phyloP scores from a whole-genome alignment of 306 rosid genomes.

The Urtica urens region DNA sequence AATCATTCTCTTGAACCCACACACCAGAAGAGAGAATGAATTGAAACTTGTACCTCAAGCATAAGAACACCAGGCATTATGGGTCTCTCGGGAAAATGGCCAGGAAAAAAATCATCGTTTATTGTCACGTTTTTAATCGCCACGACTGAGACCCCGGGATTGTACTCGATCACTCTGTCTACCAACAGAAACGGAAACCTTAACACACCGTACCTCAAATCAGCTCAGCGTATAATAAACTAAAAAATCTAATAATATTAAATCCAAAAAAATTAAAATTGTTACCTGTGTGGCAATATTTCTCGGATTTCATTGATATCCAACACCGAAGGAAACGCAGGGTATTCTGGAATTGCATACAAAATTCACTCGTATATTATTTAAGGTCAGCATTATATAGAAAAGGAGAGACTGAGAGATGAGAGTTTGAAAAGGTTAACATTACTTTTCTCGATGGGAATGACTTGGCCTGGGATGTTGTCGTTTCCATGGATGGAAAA shows the following conservation, averaged over 20 bases:
- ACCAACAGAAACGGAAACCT: slow-evolving; percentile 95
- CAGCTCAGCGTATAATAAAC: background rate
- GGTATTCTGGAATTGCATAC: slow-evolving; percentile 24
- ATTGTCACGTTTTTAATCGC: slow-evolving; percentile 54
- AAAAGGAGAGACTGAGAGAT: too few species aligned
- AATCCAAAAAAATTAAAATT: background rate
- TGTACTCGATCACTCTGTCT: slow-evolving; percentile 57
- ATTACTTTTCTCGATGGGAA: slow-evolving; percentile 32
- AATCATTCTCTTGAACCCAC: too few species aligned
- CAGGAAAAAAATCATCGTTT: slow-evolving; percentile 86
- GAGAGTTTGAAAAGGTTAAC: background rate
- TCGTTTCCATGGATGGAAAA: too few species aligned
- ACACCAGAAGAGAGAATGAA: background rate
- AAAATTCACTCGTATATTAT: background rate
- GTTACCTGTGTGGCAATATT: slow-evolving; percentile 76
- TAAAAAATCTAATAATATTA: background rate
- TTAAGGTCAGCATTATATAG: too few species aligned
- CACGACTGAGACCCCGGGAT: slow-evolving; percentile 39
- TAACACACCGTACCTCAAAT: background rate
- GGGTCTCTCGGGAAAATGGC: slow-evolving; percentile 95
- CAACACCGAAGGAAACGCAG: slow-evolving; percentile 72
- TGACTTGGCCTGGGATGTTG: too few species aligned
- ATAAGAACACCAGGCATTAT: slow-evolving; percentile 96
- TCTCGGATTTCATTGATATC: slow-evolving; percentile 82
- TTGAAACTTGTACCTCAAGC: slow-evolving; percentile 53